Evolutionary conservation across 1,284 basidiomycete genomes (phyloP), one percentile per base, ranked within the genome.

Genomic region (Pseudozyma hubeiensis): DNA sequence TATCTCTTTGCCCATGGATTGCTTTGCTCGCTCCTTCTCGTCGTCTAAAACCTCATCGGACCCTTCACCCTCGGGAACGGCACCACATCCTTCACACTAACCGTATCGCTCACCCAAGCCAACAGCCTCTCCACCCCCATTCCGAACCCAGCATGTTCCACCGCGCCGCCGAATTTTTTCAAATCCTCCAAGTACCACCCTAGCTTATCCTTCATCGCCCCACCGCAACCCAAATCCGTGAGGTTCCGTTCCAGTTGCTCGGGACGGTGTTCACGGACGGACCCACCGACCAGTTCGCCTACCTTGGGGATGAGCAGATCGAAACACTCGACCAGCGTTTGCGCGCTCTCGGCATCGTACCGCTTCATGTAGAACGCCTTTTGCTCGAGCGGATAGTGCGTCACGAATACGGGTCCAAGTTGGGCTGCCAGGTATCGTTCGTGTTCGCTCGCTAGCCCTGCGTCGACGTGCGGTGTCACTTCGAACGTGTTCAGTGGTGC

Each of bases 351-450:
- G 1, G 58, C 9, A 37, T 8, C 8, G 19, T 24, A 46, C 37
- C 81, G 80, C 39, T 92, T 90, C 97, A 98, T 98, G 86, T 99
- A 99, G 86, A 98, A 99, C 8, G 97, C 93, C 85, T 99, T 99
- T 70, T 92, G 85, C 0, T 77, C 35, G 1, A 87, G 85, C 0
- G 96, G 96, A 83, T 98, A 99, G 83, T 96, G 90, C 5, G 91
- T 93, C 46, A 99, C 91, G 82, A 98, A 98, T 0, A 95, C 88
- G 0, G 97, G 96, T 0, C 90, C 91, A 4, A 65, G 35, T n/a
- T 85, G 85, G 49, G 90, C 89, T 0, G 93, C 91, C 4, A 99
- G 87, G 89, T 91, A 97, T 62, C 90, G 90, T 85, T 99, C 97
- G 84, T 98, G 95, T 83, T 97, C 95, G 81, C 91, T 92, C 73